Evolutionary conservation across 2,329 filamentous ascomycete species (phyloP).

Genomic region (Ophiocordyceps camponoti-saundersi): DNA sequence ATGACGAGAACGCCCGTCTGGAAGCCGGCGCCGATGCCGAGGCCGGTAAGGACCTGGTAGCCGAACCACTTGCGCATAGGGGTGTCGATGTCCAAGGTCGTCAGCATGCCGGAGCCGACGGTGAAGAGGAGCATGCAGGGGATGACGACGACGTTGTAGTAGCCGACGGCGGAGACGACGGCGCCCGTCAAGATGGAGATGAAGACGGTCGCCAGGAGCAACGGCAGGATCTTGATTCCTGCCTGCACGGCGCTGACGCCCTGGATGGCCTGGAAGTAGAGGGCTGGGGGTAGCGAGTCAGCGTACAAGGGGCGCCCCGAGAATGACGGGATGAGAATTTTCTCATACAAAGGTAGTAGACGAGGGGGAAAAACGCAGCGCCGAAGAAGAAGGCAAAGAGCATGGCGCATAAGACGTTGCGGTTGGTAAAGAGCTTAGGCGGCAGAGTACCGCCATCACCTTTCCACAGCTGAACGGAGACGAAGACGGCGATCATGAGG

Average conservation of each 20-base stretch:
- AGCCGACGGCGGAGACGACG: constrained; percentile 24
- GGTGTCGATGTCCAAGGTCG: constrained; percentile 31
- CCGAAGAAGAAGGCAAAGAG: constrained; percentile 31
- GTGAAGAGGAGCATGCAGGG: constrained; percentile 21
- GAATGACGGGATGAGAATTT: no score
- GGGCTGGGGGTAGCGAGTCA: no score
- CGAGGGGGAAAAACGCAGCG: constrained; percentile 32
- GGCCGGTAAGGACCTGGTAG: constrained; percentile 38
- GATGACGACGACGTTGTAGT: constrained; percentile 23
- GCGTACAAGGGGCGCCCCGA: no score
- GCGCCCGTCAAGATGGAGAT: constrained; percentile 26
- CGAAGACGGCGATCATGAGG: constrained; percentile 27
- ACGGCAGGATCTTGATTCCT: constrained; percentile 36
- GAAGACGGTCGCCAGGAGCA: constrained; percentile 31
- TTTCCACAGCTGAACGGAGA: constrained; percentile 25
- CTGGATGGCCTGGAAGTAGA: constrained; percentile 37
- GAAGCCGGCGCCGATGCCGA: constrained; percentile 33
- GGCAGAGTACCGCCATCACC: constrained; percentile 27
- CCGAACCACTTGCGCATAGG: constrained; percentile 35
- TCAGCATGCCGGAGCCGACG: constrained; percentile 36
- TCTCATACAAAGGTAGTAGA: constrained; percentile 30
- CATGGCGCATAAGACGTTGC: constrained; percentile 23
- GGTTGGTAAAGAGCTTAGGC: constrained; percentile 25
- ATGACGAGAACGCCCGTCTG: constrained; percentile 31
- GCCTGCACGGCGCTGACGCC: constrained; percentile 32